Percentiles rank a stretch among this genome's conserved stretches.
These are phyloP conservation scores for Erysimum cheiranthoides DNA, from an alignment of 345 rosid species.

Conservation along the genomic window DNA sequence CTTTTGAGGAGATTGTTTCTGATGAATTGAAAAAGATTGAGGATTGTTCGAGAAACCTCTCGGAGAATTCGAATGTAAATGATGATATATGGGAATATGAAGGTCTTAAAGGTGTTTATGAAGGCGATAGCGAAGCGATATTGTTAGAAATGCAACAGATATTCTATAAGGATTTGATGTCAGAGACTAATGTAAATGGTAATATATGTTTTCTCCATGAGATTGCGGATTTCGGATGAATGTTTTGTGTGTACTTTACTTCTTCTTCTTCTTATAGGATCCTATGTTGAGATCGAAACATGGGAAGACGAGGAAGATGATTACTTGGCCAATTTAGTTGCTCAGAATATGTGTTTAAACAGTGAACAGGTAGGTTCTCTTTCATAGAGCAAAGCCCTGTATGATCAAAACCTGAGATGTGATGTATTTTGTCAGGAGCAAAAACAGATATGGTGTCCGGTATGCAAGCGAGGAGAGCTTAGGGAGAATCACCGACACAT, in stretches of 20 bases:
- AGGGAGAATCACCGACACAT: conserved; percentile 62
- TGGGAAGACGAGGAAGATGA: conserved; percentile 95
- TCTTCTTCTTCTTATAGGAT: conserved; percentile 16
- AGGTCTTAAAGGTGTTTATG: conserved; percentile 65
- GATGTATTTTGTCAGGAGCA: conserved; percentile 41
- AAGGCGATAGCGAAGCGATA: conserved; percentile 84
- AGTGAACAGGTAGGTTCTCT: conserved; percentile 56
- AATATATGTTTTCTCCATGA: background rate
- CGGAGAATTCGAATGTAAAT: conserved; percentile 16
- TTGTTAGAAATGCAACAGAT: conserved; percentile 88
- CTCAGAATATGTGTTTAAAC: conserved; percentile 75
- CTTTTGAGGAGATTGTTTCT: conserved; percentile 71
- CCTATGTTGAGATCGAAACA: conserved; percentile 41
- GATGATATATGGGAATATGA: conserved; percentile 86
- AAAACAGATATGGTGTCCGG: conserved; percentile 83
- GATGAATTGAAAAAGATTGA: conserved; percentile 72
- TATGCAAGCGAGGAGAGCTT: conserved; percentile 82
- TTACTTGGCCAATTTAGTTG: conserved; percentile 78
- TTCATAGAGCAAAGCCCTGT: background rate
- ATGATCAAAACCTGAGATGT: conserved; percentile 12
- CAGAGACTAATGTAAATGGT: conserved; percentile 53
- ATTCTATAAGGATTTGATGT: conserved; percentile 73
- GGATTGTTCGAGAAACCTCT: conserved; percentile 48
- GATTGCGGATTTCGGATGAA: conserved; percentile 4
- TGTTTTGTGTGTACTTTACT: background rate